Percentiles rank a stretch among this genome's conserved stretches.
These are phyloP conservation scores for Ocimum tenuiflorum DNA, from an alignment of 257 asterid species.

Conservation along the genomic window DNA sequence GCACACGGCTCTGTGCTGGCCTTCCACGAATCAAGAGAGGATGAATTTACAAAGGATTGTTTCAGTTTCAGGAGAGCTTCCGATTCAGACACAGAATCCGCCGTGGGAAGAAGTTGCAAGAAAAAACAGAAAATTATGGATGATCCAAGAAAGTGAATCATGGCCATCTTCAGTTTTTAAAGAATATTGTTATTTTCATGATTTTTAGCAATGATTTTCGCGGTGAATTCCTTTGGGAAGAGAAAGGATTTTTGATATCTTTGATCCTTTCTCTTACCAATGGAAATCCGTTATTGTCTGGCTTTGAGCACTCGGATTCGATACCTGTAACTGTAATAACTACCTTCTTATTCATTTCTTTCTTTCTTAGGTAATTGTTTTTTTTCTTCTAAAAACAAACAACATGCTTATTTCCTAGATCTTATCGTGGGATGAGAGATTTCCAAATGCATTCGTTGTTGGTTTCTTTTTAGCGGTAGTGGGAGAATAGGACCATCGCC, in stretches of 20 bases:
- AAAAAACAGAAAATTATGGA: constrained; percentile 23
- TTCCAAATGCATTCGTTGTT: not conserved
- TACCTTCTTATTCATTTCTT: constrained; percentile 5
- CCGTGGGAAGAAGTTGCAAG: constrained; percentile 19
- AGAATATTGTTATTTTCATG: not conserved
- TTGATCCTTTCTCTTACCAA: not conserved
- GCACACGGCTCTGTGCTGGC: constrained; percentile 57
- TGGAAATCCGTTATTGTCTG: constrained; percentile 35
- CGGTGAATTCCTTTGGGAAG: not conserved
- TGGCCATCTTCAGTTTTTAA: constrained; percentile 36
- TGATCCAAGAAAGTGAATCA: constrained; percentile 27
- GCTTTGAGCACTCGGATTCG: constrained; percentile 13
- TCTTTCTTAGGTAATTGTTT: not conserved
- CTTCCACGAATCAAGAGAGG: constrained; percentile 61
- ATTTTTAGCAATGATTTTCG: not conserved
- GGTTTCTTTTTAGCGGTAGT: not conserved
- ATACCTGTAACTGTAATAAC: constrained; percentile 32
- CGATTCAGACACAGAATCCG: constrained; percentile 36
- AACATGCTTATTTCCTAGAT: not conserved
- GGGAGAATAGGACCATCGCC: no score
- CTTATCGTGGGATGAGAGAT: not conserved
- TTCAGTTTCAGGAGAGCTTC: constrained; percentile 60
- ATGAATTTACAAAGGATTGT: constrained; percentile 36
- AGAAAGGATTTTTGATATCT: constrained; percentile 12
- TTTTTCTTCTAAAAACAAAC: not conserved